Percentiles rank a stretch among this genome's conserved stretches.
These are phyloP conservation scores for Xanthoceras sorbifolium DNA, from an alignment of 345 rosid species.

Conservation along the genomic window DNA sequence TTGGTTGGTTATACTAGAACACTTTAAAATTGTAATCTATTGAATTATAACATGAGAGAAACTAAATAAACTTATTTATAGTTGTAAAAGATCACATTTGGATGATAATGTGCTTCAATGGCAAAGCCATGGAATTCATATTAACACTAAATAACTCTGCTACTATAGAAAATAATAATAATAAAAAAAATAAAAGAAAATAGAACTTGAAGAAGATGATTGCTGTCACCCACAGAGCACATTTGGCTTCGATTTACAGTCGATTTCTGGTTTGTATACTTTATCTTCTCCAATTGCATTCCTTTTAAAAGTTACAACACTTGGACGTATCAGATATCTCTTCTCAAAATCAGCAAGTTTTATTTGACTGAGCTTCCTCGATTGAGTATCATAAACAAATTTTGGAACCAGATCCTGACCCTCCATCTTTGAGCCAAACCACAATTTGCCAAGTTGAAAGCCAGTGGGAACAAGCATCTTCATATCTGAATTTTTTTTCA, in stretches of 20 bases:
- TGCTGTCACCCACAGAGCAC: not conserved
- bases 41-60: no score
- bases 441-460: not conserved
- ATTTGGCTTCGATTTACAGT: not conserved
- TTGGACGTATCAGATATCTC: not conserved
- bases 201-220: not conserved
- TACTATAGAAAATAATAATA: not conserved
- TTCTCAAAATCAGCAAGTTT: fast-evolving
- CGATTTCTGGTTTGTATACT: not conserved
- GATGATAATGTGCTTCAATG: not conserved
- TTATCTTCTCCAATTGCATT: not conserved
- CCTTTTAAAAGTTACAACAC: constrained; percentile 1
- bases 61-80: no score
- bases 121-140: not conserved
- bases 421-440: not conserved
- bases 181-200: no score
- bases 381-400: not conserved
- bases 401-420: not conserved
- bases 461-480: not conserved
- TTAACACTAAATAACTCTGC: not conserved
- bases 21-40: no score
- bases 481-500: not conserved
- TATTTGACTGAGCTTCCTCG: no score
- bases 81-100: no score
- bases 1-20: no score